Evolutionary conservation across 2,329 filamentous ascomycete genomes (phyloP).

Genomic region (Colletotrichum karsti): DNA sequence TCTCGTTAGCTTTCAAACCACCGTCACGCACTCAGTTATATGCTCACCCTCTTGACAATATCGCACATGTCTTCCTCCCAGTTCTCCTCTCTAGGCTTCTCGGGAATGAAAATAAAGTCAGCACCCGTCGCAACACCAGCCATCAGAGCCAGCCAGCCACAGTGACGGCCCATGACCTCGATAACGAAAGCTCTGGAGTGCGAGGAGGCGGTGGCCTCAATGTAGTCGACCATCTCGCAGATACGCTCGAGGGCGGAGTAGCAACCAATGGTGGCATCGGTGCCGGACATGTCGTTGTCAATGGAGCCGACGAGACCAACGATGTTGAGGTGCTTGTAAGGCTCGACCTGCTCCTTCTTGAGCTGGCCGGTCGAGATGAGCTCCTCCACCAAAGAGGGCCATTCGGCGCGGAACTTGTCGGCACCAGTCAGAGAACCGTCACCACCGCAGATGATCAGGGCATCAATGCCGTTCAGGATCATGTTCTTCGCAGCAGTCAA

Average conservation of each 20-base stretch:
- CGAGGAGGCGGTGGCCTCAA: slow-evolving; percentile 93
- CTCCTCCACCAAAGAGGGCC: slow-evolving; percentile 88
- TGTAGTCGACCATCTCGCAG: slow-evolving; percentile 95
- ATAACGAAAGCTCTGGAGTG: slow-evolving; percentile 97
- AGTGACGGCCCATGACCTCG: slow-evolving; percentile 98
- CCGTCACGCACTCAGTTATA: not conserved
- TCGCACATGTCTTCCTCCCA: slow-evolving; percentile 91
- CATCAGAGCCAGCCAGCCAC: slow-evolving; percentile 97
- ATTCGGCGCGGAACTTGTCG: slow-evolving; percentile 91
- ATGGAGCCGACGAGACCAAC: slow-evolving; percentile 97
- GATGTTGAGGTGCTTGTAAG: slow-evolving; percentile 91
- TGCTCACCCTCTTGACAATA: slow-evolving; percentile 74
- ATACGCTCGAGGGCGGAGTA: slow-evolving; percentile 94
- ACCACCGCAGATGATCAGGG: slow-evolving; percentile 95
- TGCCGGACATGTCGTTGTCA: slow-evolving; percentile 97
- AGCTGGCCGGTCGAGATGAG: slow-evolving; percentile 80
- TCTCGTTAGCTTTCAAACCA: not conserved
- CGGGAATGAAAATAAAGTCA: slow-evolving; percentile 96
- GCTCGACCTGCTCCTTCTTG: slow-evolving; percentile 73
- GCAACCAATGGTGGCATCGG: slow-evolving; percentile 96
- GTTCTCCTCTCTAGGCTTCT: slow-evolving; percentile 86
- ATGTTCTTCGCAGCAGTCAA: slow-evolving; percentile 92
- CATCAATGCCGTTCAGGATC: slow-evolving; percentile 91
- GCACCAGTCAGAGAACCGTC: slow-evolving; percentile 96
- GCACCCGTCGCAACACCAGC: slow-evolving; percentile 93